These are phyloP conservation scores for Fonsecaea pedrosoi DNA, from an alignment of 2,329 filamentous ascomycete species.

Conservation along the genomic window DNA sequence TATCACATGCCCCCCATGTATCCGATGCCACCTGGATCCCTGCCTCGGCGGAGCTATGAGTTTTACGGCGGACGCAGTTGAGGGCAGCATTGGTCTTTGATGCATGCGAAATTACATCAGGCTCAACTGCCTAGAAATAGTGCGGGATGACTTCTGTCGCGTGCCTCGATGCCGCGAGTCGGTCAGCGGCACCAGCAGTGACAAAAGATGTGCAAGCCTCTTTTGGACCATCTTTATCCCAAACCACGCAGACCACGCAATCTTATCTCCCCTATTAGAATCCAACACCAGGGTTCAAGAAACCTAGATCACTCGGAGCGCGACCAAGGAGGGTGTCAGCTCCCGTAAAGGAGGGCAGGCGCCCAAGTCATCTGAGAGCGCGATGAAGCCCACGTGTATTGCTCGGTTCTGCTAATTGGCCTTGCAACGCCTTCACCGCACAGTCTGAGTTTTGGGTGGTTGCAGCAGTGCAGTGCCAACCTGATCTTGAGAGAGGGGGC, in stretches of 20 bases:
- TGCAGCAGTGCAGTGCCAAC: neutral
- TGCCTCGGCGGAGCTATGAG: conserved; percentile 39
- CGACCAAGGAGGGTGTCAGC: conserved; percentile 22
- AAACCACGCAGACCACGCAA: neutral
- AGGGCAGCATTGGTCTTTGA: neutral
- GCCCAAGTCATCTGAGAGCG: conserved; percentile 18
- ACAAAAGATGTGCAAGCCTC: conserved; percentile 5
- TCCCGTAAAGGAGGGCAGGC: conserved; percentile 16
- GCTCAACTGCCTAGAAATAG: neutral
- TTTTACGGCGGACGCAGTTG: conserved; percentile 32
- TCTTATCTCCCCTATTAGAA: neutral
- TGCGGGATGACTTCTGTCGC: conserved; percentile 21
- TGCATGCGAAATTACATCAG: neutral
- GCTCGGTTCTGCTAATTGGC: conserved; percentile 26
- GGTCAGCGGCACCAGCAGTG: neutral
- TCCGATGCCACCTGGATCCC: conserved; percentile 31
- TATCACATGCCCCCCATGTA: conserved; percentile 25
- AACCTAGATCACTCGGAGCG: conserved; percentile 5
- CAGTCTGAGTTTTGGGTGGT: conserved; percentile 6
- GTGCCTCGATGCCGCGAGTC: conserved; percentile 14
- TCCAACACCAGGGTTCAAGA: neutral
- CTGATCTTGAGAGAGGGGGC: neutral
- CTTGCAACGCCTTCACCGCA: conserved; percentile 5
- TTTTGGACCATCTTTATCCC: neutral
- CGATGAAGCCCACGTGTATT: conserved; percentile 26